Evolutionary conservation across 805 yeast genomes (phyloP), one percentile per base, ranked within the genome.

Genomic region (Metschnikowia drakensbergensis): DNA sequence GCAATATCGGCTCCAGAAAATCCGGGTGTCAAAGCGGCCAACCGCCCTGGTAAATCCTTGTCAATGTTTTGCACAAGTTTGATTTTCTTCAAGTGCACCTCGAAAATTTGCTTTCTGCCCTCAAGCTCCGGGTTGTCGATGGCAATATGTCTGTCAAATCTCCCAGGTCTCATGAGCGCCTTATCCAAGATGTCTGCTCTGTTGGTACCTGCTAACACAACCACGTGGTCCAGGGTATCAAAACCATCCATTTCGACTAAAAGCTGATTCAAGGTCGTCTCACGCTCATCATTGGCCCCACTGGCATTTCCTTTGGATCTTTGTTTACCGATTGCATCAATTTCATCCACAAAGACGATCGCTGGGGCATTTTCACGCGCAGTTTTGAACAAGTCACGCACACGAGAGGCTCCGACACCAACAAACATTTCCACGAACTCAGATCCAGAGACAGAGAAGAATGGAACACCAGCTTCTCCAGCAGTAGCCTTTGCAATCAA

Each of bases 361-460:
- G 95, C 78, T 5, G 97, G 97, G 0, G 96, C 94, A 74, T 82
- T 85, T 54, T 86, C 86, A 61, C 96, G 79, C 13, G 97, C 97
- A 40, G 88, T 86, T 63, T 86, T 84, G 72, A 90, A 90, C 61
- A 90, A 75, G 63, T 91, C 97, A 66, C 97, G 86, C 37, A 90
- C 97, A 66, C 97, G 79, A 3, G 92, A 84, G 3, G 97, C 96
- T 71, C 97, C 97, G 26, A 90, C 96, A 70, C 97, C 97, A 22
- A 88, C 95, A 74, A 88, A 90, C 96, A 90, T 90, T 67, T 90
- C 96, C n/a, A 89, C 95, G 58, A 90, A 90, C 65, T 90, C 97
- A 10, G 96, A 88, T 59, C 96, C 97, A 1, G 95, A 86, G 5
- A 90, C 96, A 23, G 94, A 84, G 55, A 82, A 82, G 65, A 90